Base-by-base conservation (phyloP, 495 filamentous ascomycete genomes). In the Copromyces sp. region DNA sequence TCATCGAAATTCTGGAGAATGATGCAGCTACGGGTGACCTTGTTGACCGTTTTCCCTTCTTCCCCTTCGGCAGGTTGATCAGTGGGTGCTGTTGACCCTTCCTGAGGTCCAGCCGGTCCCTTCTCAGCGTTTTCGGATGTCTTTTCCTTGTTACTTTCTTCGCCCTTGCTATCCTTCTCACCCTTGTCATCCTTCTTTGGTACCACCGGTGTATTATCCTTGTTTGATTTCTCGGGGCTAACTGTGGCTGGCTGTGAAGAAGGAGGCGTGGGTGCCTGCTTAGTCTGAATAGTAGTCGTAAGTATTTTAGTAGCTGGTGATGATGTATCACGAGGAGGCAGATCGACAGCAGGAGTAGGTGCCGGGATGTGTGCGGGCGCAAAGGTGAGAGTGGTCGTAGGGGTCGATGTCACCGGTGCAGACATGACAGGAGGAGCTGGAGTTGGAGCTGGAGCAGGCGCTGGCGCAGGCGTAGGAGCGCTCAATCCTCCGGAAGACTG, bases 1-100 rank as follows among this genome's bases (percentile, higher is more conserved):
- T 87, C 84, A 73, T 87, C 82, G 70, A 87, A 88, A 73, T 89
- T 89, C 68, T 87, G 83, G 0, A 89, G 78, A 70, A 90, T 87
- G 44, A 89, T 84, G 72, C 81, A 85, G 70, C 85, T 83, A n/a
- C 83, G 81, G 37, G 84, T 85, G 17, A 82, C 77, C 39, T 82
- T 82, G 29, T 65, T 65, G 14, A 65, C 53, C 29, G 53, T 17
- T 37, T 65, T 65, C 29, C 14, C 53, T 65, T 65, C 53, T 65
- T 35, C 53, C 3, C 78, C 76, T 68, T 81, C 79, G n/a, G 74
- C 20, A 9, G 78, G 76, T 35, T 80, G 53, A 65, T 37, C 76
- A 4, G 68, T 37, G 12, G 71, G 70, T 14, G 68, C 37, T 3
- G 74, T 29, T 4, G 73, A 38, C 9, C 73, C 71, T n/a, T 77